phyloP scores from a whole-genome alignment of 2,329 filamentous ascomycete genomes.

The Cryphonectria nitschkei region DNA sequence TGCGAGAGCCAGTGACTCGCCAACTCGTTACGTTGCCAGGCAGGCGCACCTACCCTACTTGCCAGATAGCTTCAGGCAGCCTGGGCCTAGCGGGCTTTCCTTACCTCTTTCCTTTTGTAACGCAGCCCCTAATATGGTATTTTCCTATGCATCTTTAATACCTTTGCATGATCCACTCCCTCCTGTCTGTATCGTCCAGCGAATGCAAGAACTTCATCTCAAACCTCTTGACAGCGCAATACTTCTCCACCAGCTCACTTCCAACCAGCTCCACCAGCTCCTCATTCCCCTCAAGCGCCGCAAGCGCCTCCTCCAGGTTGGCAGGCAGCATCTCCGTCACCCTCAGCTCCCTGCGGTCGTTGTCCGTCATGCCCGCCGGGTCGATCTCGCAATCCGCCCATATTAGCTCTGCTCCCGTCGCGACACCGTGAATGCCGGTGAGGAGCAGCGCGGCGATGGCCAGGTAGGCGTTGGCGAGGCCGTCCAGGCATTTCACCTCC shows the following conservation, averaged over 20 bases:
- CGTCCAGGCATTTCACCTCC: slow-evolving; percentile 81
- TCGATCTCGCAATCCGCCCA: slow-evolving; percentile 60
- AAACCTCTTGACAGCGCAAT: slow-evolving; percentile 60
- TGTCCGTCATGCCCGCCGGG: slow-evolving; percentile 52
- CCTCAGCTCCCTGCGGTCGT: slow-evolving; percentile 54
- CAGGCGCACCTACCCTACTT: background rate
- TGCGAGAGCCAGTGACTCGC: too few species aligned
- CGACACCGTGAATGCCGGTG: slow-evolving; percentile 61
- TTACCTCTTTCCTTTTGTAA: background rate
- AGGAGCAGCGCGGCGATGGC: slow-evolving; percentile 64
- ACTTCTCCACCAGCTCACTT: slow-evolving; percentile 56
- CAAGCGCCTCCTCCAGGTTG: slow-evolving; percentile 58
- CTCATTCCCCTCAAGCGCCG: slow-evolving; percentile 52
- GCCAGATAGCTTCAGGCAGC: background rate
- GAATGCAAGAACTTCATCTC: slow-evolving; percentile 56
- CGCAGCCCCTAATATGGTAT: background rate
- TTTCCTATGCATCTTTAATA: slow-evolving; percentile 50
- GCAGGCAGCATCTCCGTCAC: slow-evolving; percentile 59
- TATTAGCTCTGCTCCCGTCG: slow-evolving; percentile 45
- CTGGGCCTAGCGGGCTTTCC: background rate
- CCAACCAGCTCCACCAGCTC: slow-evolving; percentile 52
- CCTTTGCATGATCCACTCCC: slow-evolving; percentile 66
- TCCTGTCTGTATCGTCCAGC: slow-evolving; percentile 53
- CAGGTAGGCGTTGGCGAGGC: slow-evolving; percentile 78
- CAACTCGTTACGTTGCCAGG: background rate